These are phyloP conservation scores for Areca catechu DNA, from an alignment of 176 grass and related monocot species.

Conservation along the genomic window DNA sequence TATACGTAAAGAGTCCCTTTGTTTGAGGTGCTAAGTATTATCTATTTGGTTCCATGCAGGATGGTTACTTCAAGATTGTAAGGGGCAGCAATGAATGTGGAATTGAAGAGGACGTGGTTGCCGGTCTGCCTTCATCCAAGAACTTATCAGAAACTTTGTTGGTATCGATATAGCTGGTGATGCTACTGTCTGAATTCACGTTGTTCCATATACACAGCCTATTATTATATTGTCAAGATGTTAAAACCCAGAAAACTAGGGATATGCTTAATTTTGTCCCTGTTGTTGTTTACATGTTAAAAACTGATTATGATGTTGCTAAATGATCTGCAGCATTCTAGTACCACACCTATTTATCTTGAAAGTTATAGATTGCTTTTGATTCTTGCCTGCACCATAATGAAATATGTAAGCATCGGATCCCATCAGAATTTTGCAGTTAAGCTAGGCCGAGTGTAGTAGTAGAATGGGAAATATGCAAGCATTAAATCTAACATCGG, in stretches of 20 bases:
- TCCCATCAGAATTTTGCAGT: no score
- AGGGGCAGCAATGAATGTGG: constrained; percentile 74
- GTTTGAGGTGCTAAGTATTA: no score
- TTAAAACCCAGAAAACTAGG: background rate
- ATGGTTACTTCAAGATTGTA: constrained; percentile 86
- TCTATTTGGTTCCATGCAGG: constrained; percentile 28
- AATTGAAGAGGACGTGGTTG: constrained; percentile 64
- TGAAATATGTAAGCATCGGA: no score
- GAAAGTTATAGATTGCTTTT: no score
- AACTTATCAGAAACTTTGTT: constrained; percentile 30
- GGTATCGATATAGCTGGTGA: background rate
- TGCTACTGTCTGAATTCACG: constrained; percentile 19
- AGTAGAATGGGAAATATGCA: no score
- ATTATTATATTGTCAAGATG: background rate
- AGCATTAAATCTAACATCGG: no score
- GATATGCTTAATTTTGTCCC: background rate
- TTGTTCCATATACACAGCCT: background rate
- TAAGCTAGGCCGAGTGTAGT: no score
- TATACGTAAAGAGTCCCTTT: background rate
- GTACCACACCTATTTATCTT: no score
- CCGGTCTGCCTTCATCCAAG: constrained; percentile 70
- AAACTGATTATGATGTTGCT: no score
- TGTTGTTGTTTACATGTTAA: background rate
- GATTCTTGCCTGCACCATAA: no score
- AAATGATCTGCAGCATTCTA: no score